Evolutionary conservation across 257 asterid genomes (phyloP).

Genomic region (Thymus quinquecostatus): DNA sequence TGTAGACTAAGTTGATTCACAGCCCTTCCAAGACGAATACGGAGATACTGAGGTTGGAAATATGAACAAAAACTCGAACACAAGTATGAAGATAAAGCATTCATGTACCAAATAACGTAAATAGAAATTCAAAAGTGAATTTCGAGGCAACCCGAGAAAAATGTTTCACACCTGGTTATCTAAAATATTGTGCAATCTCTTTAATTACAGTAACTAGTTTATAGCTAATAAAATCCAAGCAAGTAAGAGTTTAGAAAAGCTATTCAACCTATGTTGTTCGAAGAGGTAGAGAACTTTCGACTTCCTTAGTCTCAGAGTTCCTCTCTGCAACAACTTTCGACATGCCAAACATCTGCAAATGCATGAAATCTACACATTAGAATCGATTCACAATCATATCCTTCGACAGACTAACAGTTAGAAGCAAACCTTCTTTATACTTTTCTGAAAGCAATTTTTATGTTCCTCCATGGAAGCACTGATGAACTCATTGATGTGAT

Average conservation of each 20-base stretch:
- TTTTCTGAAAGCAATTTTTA: slow-evolving; percentile 72
- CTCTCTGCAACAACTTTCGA: slow-evolving; percentile 68
- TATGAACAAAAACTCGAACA: neutral
- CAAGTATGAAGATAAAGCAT: neutral
- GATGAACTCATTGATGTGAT: slow-evolving; percentile 75
- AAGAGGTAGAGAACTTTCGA: slow-evolving; percentile 71
- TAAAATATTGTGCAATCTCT: neutral
- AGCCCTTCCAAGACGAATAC: neutral
- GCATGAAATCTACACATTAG: slow-evolving; percentile 16
- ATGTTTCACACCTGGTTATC: slow-evolving; percentile 4
- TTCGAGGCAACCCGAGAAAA: slow-evolving; percentile 10
- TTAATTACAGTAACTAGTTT: neutral
- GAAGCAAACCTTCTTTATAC: slow-evolving; percentile 58
- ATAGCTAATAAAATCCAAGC: neutral
- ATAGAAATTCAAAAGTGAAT: slow-evolving; percentile 21
- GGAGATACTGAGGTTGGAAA: neutral
- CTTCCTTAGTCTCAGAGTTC: slow-evolving; percentile 50
- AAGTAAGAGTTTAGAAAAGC: slow-evolving; percentile 5
- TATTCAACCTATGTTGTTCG: slow-evolving; percentile 55
- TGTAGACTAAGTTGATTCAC: neutral
- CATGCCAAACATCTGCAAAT: slow-evolving; percentile 77
- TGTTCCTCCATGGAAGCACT: slow-evolving; percentile 84
- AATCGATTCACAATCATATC: neutral
- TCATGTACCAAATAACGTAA: neutral
- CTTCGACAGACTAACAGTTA: neutral